A percentile compares a stretch with the other conserved stretches of the same genome.
phyloP scores from a whole-genome alignment of 345 rosid species.

The Toxicodendron radicans region DNA sequence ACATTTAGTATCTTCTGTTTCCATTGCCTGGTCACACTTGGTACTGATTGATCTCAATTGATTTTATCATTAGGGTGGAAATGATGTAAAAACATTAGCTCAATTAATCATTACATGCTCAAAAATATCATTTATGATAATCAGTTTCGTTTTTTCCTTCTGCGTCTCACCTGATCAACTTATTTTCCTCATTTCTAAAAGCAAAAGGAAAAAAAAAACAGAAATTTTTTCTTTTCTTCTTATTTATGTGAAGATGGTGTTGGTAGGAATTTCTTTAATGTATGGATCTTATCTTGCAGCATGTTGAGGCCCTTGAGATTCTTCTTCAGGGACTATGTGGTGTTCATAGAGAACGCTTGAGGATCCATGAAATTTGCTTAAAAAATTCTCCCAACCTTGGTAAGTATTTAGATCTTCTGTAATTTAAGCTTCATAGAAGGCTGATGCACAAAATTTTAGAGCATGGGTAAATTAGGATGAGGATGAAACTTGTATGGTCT shows the following conservation, averaged over 20 bases:
- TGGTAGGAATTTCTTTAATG: not conserved
- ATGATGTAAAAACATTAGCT: not conserved
- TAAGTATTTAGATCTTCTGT: constrained; percentile 18
- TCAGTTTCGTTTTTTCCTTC: not conserved
- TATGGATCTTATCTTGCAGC: constrained; percentile 39
- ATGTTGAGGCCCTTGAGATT: constrained; percentile 98
- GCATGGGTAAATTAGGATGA: not conserved
- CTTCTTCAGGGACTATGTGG: constrained; percentile 99
- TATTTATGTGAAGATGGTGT: not conserved
- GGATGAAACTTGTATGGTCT: not conserved
- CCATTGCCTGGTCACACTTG: not conserved
- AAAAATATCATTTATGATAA: not conserved
- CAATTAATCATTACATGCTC: not conserved
- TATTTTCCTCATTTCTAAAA: not conserved
- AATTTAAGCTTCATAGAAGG: not conserved
- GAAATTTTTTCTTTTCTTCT: not conserved
- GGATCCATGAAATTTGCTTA: constrained; percentile 86
- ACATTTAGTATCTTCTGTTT: not conserved
- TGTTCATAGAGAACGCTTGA: constrained; percentile 77
- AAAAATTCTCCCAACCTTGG: constrained; percentile 83
- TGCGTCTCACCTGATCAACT: not conserved
- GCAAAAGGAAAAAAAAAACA: not conserved
- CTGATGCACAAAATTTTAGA: not conserved
- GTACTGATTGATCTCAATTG: not conserved
- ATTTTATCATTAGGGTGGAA: not conserved